Base-by-base conservation (phyloP, 352 stramenopile genomes). In the Globisporangium sylvaticum region DNA sequence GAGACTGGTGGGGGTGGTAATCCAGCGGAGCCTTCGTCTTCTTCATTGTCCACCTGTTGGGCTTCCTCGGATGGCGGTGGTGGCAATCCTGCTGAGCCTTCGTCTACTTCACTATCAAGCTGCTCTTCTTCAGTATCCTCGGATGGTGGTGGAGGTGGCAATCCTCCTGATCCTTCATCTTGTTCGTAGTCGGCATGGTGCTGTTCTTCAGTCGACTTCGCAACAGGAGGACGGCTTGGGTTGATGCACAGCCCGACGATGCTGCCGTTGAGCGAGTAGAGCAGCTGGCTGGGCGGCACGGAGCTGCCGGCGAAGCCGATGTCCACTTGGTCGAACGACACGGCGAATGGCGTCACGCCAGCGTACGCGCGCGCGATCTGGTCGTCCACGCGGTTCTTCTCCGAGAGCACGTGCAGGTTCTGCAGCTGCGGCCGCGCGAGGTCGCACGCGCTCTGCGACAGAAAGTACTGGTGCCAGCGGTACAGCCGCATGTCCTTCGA, bases 401-500 rank as follows among this genome's bases (percentile, higher is more conserved):
- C 84, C 0, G 83, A 81, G 1, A 87, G 63, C 25, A 89, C 82
- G 57, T 92, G 82, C 20, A 93, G 71, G 55, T 90, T 90, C 68
- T 91, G 84, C 25, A 94, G 68, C 55, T 76, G 70, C 6, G 64
- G 3, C 0, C 82, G 80, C 14, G 75, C 39, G 4, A 89, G 52
- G 10, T 50, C n/a, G 66, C 75, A 84, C 1, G 22, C 46, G 18
- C 67, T 69, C 65, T 61, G 69, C 22, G 73, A 71, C 10, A 96
- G 65, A 66, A 96, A 96, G 72, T 96, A 96, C 46, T 84, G 83
- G 68, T 93, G 84, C 37, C 88, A 78, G 2, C 88, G 87, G 48
- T 93, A 96, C 4, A 87, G 58, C 5, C 88, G 87, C 73, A 94
- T 80, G 25, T 96, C 88, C 66, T 94, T 95, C 54, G 85, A 92